Conservation (phyloP, 1,284 basidiomycete species). For the Tetrapyrgos nigripes region DNA sequence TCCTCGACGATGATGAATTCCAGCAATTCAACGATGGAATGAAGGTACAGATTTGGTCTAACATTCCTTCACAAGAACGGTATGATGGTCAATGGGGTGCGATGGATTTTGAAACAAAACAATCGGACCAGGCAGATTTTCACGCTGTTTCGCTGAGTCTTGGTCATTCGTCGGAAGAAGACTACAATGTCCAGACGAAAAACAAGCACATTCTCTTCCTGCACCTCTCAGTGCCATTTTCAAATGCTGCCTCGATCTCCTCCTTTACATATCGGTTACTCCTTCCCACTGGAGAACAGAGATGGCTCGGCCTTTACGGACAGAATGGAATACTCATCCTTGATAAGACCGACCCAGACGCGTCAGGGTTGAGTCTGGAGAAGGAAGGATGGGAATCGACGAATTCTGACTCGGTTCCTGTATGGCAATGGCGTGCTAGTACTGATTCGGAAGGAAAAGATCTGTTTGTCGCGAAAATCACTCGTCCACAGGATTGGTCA, state of each 20-base stretch:
- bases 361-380: slow-evolving; percentile 30
- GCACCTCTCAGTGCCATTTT: slow-evolving; percentile 15
- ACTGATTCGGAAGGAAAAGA: slow-evolving; percentile 9
- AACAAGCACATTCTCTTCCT: slow-evolving; percentile 18
- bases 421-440: slow-evolving; percentile 15
- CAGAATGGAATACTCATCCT: slow-evolving; percentile 46
- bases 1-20: slow-evolving; percentile 38
- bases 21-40: slow-evolving; percentile 37
- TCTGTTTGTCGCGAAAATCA: slow-evolving; percentile 32
- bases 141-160: neutral
- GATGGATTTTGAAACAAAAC: slow-evolving; percentile 36
- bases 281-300: slow-evolving; percentile 45
- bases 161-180: slow-evolving; percentile 7
- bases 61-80: slow-evolving; percentile 38
- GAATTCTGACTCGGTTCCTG: slow-evolving; percentile 15
- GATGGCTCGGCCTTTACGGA: slow-evolving; percentile 51
- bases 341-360: slow-evolving; percentile 21
- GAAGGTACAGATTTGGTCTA: slow-evolving; percentile 54
- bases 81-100: slow-evolving; percentile 44
- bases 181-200: neutral
- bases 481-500: slow-evolving; percentile 28
- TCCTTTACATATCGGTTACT: slow-evolving; percentile 53
- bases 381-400: slow-evolving; percentile 31
- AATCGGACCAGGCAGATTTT: neutral
- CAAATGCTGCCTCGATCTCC: slow-evolving; percentile 25